Evolutionary conservation across 108 stramenopile species (phyloP), one percentile per base, ranked within the genome.

Genomic region (Discostella pseudostelligera): DNA sequence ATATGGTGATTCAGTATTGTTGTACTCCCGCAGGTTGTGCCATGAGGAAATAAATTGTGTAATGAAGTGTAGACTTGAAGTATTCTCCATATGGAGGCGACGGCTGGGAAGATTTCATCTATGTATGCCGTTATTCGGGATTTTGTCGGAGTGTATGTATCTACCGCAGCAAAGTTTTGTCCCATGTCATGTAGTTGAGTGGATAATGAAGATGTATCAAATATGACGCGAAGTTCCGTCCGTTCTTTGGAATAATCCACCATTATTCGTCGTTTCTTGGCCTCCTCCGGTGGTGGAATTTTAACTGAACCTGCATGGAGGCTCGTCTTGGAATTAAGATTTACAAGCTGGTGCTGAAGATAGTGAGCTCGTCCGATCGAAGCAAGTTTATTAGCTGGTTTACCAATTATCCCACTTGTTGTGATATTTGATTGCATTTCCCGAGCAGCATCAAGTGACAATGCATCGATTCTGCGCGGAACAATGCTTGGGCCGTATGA

Each of bases 401-500:
- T 44, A 40, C 50, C 22, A 54, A 24, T 7, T 10, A 56, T n/a
- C n/a, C n/a, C 14, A 25, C 14, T 7, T 55, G 39, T 45, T 5
- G 42, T 19, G 12, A 4, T 25, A 12, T 40, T 56, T 29, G 37
- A 50, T 26, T 48, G 49, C 10, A 39, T 46, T 39, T 29, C 58
- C 37, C 39, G 22, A 6, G 24, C 25, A 39, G 13, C 29, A 26
- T 13, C 22, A 9, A 45, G 21, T 46, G 24, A 40, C 25, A 59
- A 20, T 11, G 44, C 51, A 8, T 67, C 45, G 37, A 62, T 40
- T 22, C 45, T 45, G 21, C 66, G 66, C 26, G 66, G 74, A n/a
- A 75, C 74, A 32, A 67, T 29, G 25, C 66, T 67, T 10, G 74
- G 74, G 2, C 74, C 74, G 43, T 59, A 75, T 20, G 74, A 67